Conservation (phyloP, 108 stramenopile genomes). For the Skeletonema marinoi region DNA sequence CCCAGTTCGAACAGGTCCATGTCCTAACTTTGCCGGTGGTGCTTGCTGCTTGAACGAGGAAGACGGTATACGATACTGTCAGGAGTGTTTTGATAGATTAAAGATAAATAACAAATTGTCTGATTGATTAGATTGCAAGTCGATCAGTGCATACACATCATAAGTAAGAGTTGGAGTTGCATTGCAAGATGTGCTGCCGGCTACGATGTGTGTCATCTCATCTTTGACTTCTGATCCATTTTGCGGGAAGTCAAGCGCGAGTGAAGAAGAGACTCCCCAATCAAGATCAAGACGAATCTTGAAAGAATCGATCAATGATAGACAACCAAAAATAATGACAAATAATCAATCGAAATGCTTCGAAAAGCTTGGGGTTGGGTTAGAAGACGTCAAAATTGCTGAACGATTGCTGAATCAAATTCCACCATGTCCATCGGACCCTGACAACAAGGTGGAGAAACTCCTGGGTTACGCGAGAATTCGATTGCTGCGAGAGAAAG, state of each 20-base stretch:
- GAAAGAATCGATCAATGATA: too few species aligned
- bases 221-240: too few species aligned
- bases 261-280: too few species aligned
- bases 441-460: constrained; percentile 31
- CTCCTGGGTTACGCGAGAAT: constrained; percentile 28
- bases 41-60: constrained; percentile 8
- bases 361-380: constrained; percentile 43
- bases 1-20: constrained; percentile 24
- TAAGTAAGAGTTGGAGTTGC: too few species aligned
- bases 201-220: too few species aligned
- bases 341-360: constrained; percentile 24
- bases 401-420: constrained; percentile 40
- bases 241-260: too few species aligned
- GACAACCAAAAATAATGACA: too few species aligned
- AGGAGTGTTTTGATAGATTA: constrained; percentile 9
- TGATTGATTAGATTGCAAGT: too few species aligned
- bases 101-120: background rate
- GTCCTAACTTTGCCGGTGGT: constrained; percentile 25
- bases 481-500: constrained; percentile 31
- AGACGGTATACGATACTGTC: constrained; percentile 30
- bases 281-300: too few species aligned
- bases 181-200: too few species aligned
- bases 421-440: constrained; percentile 2
- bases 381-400: constrained; percentile 42
- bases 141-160: too few species aligned